Base-by-base conservation (phyloP, 495 filamentous ascomycete species). In the Aspergillus kassunensis region DNA sequence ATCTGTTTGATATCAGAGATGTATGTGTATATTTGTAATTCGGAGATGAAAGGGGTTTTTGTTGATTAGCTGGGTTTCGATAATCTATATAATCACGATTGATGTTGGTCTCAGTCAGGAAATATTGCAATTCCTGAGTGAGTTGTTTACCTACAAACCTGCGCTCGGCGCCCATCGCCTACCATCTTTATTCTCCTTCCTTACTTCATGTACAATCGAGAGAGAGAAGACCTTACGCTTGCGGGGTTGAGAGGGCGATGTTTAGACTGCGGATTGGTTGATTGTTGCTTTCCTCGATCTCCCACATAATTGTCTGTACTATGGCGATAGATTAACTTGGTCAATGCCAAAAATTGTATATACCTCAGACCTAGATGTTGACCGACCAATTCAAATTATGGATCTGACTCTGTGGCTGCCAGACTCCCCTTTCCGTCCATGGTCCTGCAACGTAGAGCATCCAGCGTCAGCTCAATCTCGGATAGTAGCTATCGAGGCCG, bases 271-370 rank as follows among this genome's bases (percentile, higher is more conserved):
- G 40, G 13, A 18, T 40, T 15, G 18, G 5, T 16, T 33, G 13
- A 10, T 13, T 16, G 24, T 27, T 27, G 24, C 36, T 39, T n/a
- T 19, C 36, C 36, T 34, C 31, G 13, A 34, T 34, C 30, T n/a
- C 15, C 8, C 20, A 10, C 1, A 18, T 39, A 6, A 16, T 39
- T 39, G 31, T 27, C 45, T 37, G 25, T 23, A 27, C 46, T 56
- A 37, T 40, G 53, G 47, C 49, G 18, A 53, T 53, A 48, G 45
- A 57, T 40, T 24, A 25, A 15, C 21, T 45, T 45, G 45, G 25
- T 35, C 18, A 33, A 46, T 20, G 25, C 37, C 51, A 47, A 21
- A 25, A 20, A 16, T 23, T 57, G 50, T 58, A 54, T 25, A 58
- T 58, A 58, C 25, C 3, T 11, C 13, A 33, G 30, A 27, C 33